These are phyloP conservation scores for Aurantiochytrium sp. DNA, from an alignment of 108 stramenopile genomes.

Conservation along the genomic window DNA sequence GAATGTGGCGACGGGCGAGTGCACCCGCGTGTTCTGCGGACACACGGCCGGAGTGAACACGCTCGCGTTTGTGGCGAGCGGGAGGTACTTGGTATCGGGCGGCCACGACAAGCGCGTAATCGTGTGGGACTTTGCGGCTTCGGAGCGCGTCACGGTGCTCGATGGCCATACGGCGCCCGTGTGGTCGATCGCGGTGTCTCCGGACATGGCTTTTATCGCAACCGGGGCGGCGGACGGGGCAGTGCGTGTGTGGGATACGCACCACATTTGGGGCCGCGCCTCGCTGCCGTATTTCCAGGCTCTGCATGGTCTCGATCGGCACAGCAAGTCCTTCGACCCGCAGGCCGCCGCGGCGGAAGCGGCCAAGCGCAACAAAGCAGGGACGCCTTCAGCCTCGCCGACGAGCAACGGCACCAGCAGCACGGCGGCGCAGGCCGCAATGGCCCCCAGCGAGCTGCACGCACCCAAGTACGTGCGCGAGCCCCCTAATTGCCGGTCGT, in stretches of 20 bases:
- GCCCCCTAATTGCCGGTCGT: neutral
- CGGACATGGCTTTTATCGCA: neutral
- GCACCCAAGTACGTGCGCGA: neutral
- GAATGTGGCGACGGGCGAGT: slow-evolving; percentile 85
- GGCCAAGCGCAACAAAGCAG: neutral
- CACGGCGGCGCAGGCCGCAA: no score
- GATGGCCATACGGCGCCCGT: neutral
- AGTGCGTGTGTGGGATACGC: slow-evolving; percentile 8
- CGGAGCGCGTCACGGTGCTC: slow-evolving; percentile 11
- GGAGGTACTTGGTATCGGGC: neutral
- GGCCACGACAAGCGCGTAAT: slow-evolving; percentile 1
- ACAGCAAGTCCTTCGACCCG: neutral
- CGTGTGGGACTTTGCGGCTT: slow-evolving; percentile 3
- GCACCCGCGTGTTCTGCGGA: slow-evolving; percentile 79
- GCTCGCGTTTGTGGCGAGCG: neutral
- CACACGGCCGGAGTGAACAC: slow-evolving; percentile 1
- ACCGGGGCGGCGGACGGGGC: neutral
- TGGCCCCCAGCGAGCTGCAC: neutral
- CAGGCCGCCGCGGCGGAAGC: neutral
- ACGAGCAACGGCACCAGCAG: no score
- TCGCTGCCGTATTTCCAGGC: neutral
- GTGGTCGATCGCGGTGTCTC: neutral
- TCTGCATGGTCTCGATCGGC: neutral
- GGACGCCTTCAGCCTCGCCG: no score
- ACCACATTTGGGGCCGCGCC: neutral